Evolutionary conservation across 78 protist species (phyloP), one percentile per base, ranked within the genome.

Genomic region (Dictyostelium firmibasis): DNA sequence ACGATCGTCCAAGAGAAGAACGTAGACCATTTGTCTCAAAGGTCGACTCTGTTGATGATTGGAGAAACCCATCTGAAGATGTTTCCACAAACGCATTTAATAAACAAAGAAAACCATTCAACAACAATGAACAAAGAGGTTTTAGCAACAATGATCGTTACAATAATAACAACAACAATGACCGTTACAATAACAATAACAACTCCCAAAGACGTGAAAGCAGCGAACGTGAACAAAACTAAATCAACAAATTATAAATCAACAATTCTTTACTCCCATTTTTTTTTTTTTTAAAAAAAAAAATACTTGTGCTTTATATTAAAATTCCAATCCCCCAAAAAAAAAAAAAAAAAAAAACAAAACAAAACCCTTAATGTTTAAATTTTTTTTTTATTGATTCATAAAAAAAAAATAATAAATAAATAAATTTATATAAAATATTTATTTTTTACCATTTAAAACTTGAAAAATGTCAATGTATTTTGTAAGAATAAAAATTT

Each of bases 61-160:
- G 94, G 94, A 89, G 94, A 89, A n/a, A 38, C 57, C 83, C 83
- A 23, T 53, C 81, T 35, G 44, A 38, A 31, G 67, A 67, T 18
- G 87, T 89, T 5, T n/a, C 72, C 31, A 89, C 94, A 0, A 77
- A 77, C 29, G 94, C 82, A 3, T 89, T 89, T 60, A 89, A 81
- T 4, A 89, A 64, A 38, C 75, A 27, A 18, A 47, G 29, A 69
- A 78, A 78, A 70, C 47, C 35, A 41, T 29, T 43, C 38, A 47
- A 85, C 75, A 72, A 47, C 20, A 27, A 64, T 36, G 23, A 64
- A 0, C 11, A 75, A 38, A 27, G 76, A n/a, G 14, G 35, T 27
- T 69, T 25, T 29, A 29, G 14, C 36, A 29, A 29, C 23, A 74
- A 36, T 64, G 76, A 64, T 13, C 76, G 72, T 60, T 25, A 53